Percentiles rank a stretch among this genome's conserved stretches.
Conservation (phyloP, 352 stramenopile genomes). For the Pythium monospermum region DNA sequence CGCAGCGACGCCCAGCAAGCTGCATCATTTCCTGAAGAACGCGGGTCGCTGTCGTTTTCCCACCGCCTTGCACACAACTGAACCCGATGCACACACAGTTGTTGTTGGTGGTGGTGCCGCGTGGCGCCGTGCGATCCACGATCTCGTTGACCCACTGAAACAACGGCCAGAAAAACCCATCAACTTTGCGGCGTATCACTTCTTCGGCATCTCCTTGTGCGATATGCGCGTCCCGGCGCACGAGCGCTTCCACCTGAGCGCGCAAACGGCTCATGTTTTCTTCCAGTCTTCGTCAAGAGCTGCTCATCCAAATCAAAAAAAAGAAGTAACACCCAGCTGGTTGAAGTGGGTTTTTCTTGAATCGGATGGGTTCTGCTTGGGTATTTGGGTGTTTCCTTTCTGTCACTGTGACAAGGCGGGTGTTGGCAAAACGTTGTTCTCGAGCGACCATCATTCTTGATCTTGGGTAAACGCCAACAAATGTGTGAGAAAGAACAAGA, state of each 20-base stretch:
- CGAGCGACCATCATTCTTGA: conserved; percentile 2
- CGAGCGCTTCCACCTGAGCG: conserved; percentile 46
- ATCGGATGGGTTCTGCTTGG: not conserved
- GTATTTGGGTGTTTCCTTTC: not conserved
- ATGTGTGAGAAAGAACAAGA: not conserved
- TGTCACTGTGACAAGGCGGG: no score
- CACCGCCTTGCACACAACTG: conserved; percentile 79
- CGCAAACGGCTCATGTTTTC: conserved; percentile 17
- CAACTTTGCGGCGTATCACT: conserved; percentile 38
- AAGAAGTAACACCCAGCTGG: not conserved
- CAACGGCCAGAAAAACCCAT: conserved; percentile 76
- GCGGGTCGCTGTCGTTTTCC: conserved; percentile 78
- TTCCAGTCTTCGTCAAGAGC: conserved; percentile 9
- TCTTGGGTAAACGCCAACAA: not conserved
- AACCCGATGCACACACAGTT: conserved; percentile 66
- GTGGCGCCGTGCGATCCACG: conserved; percentile 23
- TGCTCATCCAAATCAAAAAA: not conserved
- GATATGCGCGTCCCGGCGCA: conserved; percentile 38
- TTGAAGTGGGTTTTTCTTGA: not conserved
- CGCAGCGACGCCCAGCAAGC: conserved; percentile 52
- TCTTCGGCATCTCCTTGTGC: conserved; percentile 26
- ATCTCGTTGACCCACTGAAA: conserved; percentile 66
- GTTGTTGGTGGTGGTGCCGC: conserved; percentile 1
- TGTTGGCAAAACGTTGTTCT: no score
- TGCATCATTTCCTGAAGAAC: conserved; percentile 61